Conservation (phyloP, 176 grass and related monocot species). For the Paspalum vaginatum region DNA sequence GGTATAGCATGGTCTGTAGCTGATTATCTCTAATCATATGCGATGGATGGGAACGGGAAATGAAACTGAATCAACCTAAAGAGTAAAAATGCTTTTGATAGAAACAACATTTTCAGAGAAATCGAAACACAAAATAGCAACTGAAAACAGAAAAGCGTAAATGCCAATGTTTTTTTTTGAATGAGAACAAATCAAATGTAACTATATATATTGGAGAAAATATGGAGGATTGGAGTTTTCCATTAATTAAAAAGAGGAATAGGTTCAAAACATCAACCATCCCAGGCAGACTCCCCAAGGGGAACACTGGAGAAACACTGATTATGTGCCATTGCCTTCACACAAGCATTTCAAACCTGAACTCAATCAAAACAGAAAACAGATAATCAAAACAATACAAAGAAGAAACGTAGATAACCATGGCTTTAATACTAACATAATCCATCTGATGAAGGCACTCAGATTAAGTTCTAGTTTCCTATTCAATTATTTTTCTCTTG, state of each 20-base stretch:
- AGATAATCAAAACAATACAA: background rate
- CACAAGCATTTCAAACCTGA: background rate
- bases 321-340: background rate
- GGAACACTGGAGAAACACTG: background rate
- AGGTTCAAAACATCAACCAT: background rate
- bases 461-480: slow-evolving; percentile 19
- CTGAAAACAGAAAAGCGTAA: background rate
- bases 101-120: background rate
- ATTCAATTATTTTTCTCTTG: slow-evolving; percentile 9
- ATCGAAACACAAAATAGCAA: background rate
- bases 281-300: background rate
- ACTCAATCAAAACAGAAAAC: background rate
- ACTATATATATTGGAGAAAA: background rate
- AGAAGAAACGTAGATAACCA: background rate
- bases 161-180: background rate
- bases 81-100: background rate
- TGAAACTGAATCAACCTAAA: background rate
- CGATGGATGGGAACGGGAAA: background rate
- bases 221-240: background rate
- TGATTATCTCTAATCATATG: background rate
- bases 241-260: background rate
- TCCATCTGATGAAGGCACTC: slow-evolving; percentile 2
- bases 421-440: slow-evolving; percentile 14
- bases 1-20: background rate
- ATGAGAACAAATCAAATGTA: slow-evolving; percentile 4